Conservation (phyloP, 1,284 basidiomycete genomes). For the Malassezia cuniculi region DNA sequence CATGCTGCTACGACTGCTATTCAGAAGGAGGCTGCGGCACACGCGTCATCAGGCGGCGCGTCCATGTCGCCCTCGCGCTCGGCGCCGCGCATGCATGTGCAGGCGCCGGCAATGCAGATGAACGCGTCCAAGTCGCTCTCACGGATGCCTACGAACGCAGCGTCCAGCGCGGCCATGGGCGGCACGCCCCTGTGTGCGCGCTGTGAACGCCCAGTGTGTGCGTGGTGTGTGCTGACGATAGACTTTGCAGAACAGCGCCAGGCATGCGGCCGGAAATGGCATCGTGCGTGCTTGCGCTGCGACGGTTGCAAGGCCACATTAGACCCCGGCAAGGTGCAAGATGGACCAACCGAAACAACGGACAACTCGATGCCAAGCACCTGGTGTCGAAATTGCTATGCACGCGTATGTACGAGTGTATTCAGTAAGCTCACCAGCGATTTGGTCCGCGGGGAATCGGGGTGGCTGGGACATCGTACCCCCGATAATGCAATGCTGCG, state of each 20-base stretch:
- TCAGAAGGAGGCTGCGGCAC: neutral
- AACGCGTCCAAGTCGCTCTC: too few species aligned
- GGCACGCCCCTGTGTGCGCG: conserved; percentile 39
- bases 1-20: neutral
- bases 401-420: conserved; percentile 18
- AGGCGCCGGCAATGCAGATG: conserved; percentile 20
- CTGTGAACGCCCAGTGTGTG: conserved; percentile 32
- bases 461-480: conserved; percentile 17
- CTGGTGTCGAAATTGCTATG: conserved; percentile 40
- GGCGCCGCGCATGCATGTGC: conserved; percentile 1
- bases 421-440: conserved; percentile 2
- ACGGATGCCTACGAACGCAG: too few species aligned
- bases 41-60: neutral
- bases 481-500: too few species aligned
- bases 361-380: conserved; percentile 18
- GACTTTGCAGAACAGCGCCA: conserved; percentile 42
- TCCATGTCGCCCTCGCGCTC: conserved; percentile 1
- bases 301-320: conserved; percentile 37
- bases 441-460: conserved; percentile 22
- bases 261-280: conserved; percentile 38
- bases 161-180: too few species aligned
- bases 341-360: conserved; percentile 23
- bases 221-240: conserved; percentile 6
- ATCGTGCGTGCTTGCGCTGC: conserved; percentile 37
- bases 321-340: conserved; percentile 34